Evolutionary conservation across 345 rosid genomes (phyloP).

Genomic region (Luvunga scandens): DNA sequence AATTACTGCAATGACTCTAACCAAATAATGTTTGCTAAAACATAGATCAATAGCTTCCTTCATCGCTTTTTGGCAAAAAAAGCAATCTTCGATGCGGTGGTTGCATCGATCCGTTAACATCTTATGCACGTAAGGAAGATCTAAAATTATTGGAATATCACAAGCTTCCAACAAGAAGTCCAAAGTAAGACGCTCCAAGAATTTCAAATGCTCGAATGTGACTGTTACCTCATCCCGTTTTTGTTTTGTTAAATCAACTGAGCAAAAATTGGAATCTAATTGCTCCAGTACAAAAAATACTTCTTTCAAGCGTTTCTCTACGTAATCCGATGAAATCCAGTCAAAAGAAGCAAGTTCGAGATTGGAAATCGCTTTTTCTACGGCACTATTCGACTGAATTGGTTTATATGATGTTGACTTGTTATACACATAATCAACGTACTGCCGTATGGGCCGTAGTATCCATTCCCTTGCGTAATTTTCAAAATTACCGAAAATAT

Average conservation of each 20-base stretch:
- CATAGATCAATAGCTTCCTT: neutral
- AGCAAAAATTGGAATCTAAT: neutral
- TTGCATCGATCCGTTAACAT: neutral
- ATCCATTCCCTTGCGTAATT: too few species aligned
- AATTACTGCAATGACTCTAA: neutral
- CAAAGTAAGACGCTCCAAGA: accelerated
- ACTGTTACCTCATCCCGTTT: neutral
- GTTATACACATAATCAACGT: too few species aligned
- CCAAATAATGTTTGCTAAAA: neutral
- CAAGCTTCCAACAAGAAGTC: accelerated
- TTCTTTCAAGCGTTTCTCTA: neutral
- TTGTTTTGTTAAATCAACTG: neutral
- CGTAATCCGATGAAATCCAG: neutral
- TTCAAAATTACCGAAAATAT: accelerated
- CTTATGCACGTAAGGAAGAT: neutral
- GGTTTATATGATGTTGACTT: too few species aligned
- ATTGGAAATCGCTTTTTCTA: accelerated
- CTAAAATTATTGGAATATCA: neutral
- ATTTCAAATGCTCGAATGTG: neutral
- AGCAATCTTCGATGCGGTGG: neutral
- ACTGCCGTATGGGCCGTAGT: too few species aligned
- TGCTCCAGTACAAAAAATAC: neutral
- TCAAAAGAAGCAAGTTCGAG: accelerated
- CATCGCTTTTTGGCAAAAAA: neutral
- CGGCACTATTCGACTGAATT: too few species aligned